Base-by-base conservation (phyloP, 2,329 filamentous ascomycete species). In the Colletotrichum orchidophilum region DNA sequence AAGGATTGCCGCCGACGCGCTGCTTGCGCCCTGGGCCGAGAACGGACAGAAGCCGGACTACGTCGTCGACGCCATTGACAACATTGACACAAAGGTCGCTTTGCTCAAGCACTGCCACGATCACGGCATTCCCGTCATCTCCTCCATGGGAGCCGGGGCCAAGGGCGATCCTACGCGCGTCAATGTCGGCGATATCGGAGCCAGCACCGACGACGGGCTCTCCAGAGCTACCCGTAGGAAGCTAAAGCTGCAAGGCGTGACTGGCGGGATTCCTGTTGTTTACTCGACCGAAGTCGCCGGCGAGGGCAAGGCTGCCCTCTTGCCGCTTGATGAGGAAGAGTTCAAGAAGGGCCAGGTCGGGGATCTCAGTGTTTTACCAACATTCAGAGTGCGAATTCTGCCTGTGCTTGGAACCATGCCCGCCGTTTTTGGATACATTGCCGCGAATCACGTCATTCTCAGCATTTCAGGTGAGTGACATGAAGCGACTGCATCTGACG, bases 371-470 rank as follows among this genome's bases (percentile, higher is more conserved):
- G 94, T 97, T 0, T 87, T 99, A 61, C 93, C 95, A 1, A 95
- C 97, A 79, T 99, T 99, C 81, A 89, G 96, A 27, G 94, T 97
- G 11, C 89, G 96, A n/a, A 99, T 99, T 68, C 83, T 99, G 9
- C 96, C 96, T 0, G 96, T 99, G 0, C 84, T 99, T 3, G 96
- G 96, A 1, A 99, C 96, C 0, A 98, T 99, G 95, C 96, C 96
- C 0, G 96, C 96, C 2, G 92, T 98, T 1, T 99, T 99, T 80
- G 96, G 96, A 9, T 93, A 98, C 66, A 93, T 93, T 0, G 90
- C 94, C 9, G 96, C 96, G 4, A 99, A 98, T 81, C 94, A 98
- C 79, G 91, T 98, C 71, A 96, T 99, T 74, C 87, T 97, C 66
- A 90, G 91, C 69, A 89, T 98, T 57, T 85, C 88, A 6, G 84